These are phyloP conservation scores for Phyllosticta citrichinensis DNA, from an alignment of 2,329 filamentous ascomycete species.

Conservation along the genomic window DNA sequence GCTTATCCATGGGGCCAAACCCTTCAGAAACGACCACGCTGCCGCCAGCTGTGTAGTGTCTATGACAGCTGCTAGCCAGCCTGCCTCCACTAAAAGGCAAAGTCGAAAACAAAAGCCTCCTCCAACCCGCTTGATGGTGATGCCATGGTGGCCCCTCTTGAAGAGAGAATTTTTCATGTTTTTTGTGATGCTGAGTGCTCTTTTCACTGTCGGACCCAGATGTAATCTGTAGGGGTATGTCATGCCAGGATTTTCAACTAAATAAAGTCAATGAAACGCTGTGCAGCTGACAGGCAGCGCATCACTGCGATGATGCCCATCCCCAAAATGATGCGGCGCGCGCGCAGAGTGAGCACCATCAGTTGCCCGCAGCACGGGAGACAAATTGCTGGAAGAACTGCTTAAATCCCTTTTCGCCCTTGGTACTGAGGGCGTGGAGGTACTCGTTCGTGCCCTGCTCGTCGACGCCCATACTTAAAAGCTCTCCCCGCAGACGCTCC, in stretches of 20 bases:
- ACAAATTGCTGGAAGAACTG: conserved; percentile 10
- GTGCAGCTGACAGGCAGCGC: not conserved
- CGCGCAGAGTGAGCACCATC: not conserved
- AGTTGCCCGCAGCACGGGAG: not conserved
- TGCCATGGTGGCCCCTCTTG: not conserved
- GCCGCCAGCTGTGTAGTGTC: not conserved
- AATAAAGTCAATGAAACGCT: not conserved
- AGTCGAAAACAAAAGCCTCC: not conserved
- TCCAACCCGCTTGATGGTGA: not conserved
- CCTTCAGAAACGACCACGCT: not conserved
- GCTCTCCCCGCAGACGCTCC: conserved; percentile 54
- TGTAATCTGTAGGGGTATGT: not conserved
- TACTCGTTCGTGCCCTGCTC: conserved; percentile 57
- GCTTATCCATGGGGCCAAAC: not conserved
- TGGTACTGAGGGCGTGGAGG: conserved; percentile 36
- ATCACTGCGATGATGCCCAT: not conserved
- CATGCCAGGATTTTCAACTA: not conserved
- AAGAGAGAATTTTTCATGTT: not conserved
- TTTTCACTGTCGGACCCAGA: not conserved
- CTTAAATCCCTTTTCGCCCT: conserved; percentile 15
- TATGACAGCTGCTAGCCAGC: not conserved
- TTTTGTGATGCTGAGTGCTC: not conserved
- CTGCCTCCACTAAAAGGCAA: not conserved
- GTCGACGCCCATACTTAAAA: conserved; percentile 55
- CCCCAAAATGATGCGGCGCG: not conserved